Evolutionary conservation across 2,329 filamentous ascomycete species (phyloP).

Genomic region (Harringtonia aguacate): DNA sequence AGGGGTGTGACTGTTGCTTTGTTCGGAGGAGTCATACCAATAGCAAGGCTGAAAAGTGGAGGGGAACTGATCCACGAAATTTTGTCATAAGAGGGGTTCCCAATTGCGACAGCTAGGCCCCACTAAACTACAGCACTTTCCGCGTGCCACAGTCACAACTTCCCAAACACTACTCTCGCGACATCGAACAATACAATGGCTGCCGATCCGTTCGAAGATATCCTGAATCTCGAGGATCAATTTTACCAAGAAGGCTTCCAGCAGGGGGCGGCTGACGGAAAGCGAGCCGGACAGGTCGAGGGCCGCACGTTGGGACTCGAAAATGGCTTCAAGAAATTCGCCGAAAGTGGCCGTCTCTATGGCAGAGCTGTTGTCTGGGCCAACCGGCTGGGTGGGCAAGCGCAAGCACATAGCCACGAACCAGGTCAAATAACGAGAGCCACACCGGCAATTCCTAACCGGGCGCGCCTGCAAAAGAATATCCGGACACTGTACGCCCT

Average conservation of each 20-base stretch:
- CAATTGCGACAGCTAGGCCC: neutral
- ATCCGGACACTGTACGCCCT: slow-evolving; percentile 64
- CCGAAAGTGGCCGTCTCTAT: slow-evolving; percentile 67
- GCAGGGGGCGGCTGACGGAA: slow-evolving; percentile 65
- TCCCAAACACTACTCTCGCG: neutral
- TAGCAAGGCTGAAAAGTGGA: neutral
- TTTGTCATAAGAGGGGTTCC: neutral
- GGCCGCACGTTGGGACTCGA: slow-evolving; percentile 84
- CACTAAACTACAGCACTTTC: neutral
- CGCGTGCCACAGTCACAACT: too few species aligned
- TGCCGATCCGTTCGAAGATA: slow-evolving; percentile 40
- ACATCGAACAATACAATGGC: neutral
- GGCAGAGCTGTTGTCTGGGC: slow-evolving; percentile 78
- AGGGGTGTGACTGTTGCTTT: neutral
- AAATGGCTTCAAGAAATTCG: slow-evolving; percentile 88
- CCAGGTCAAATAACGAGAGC: too few species aligned
- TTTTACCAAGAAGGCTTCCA: slow-evolving; percentile 79
- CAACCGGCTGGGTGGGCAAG: slow-evolving; percentile 42
- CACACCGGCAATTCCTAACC: neutral
- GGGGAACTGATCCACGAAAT: too few species aligned
- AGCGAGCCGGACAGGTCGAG: slow-evolving; percentile 69
- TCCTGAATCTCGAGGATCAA: slow-evolving; percentile 50
- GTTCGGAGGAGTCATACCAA: neutral
- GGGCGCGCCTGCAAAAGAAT: slow-evolving; percentile 62
- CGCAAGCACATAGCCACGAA: neutral